A percentile compares a stretch with the other conserved stretches of the same genome.
These are phyloP conservation scores for Colletotrichum sp. DNA, from an alignment of 2,329 filamentous ascomycete genomes.

Conservation along the genomic window DNA sequence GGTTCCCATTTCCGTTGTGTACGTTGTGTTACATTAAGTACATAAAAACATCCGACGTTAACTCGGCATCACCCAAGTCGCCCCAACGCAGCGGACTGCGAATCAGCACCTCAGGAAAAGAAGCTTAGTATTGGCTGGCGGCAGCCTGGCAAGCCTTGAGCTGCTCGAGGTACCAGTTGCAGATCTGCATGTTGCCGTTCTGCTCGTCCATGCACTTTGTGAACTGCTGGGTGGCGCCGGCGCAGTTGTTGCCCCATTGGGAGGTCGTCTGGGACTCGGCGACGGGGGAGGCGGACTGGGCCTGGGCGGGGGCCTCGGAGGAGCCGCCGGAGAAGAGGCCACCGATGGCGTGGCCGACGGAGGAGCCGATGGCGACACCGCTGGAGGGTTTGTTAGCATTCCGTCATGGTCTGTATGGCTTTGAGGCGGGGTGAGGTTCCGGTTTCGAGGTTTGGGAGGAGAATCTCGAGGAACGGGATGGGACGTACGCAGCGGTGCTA, in stretches of 20 bases:
- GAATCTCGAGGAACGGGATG: background rate
- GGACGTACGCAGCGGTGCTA: conserved; percentile 90
- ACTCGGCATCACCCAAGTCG: background rate
- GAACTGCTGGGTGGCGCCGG: conserved; percentile 81
- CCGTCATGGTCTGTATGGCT: too few species aligned
- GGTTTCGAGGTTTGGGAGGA: background rate
- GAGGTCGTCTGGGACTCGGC: conserved; percentile 55
- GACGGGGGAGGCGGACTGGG: conserved; percentile 39
- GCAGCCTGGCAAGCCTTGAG: conserved; percentile 87
- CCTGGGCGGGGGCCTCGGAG: conserved; percentile 48
- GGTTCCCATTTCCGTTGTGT: background rate
- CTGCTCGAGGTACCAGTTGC: conserved; percentile 98
- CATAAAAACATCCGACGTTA: background rate
- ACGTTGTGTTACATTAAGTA: conserved; percentile 8
- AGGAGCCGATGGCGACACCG: conserved; percentile 95
- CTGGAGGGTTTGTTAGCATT: conserved; percentile 48
- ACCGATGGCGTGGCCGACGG: conserved; percentile 93
- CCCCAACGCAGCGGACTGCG: background rate
- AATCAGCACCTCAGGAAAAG: background rate
- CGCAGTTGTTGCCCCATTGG: conserved; percentile 67
- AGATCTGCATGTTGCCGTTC: conserved; percentile 91
- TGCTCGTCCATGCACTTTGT: conserved; percentile 97
- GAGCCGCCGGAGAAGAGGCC: conserved; percentile 79
- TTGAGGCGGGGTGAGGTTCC: background rate
- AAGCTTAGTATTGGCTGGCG: conserved; percentile 69